Evolutionary conservation across 257 asterid species (phyloP), one percentile per base, ranked within the genome.

Genomic region (Fraxinus americana): DNA sequence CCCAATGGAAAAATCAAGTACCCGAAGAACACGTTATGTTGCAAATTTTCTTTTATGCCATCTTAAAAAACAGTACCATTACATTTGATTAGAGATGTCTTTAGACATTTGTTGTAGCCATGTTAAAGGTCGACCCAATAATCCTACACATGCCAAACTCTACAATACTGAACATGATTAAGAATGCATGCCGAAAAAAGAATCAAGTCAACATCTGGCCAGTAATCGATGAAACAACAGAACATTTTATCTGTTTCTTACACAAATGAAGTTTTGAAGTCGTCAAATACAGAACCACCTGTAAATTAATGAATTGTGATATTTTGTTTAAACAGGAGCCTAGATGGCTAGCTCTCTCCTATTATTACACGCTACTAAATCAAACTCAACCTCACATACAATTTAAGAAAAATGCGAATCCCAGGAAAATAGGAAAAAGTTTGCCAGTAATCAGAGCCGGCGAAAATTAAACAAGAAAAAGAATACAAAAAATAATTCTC

Each of bases 361-460:
- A 79, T 86, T 74, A 72, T 91, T 74, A 72, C 92, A 89, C 87
- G 72, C 94, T 85, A 88, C 81, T 79, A 39, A 88, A 85, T 71
- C 88, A 87, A 85, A 87, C 90, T 85, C 80, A 82, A 82, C 70
- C 87, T 83, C 89, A 74, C 92, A 85, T 78, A 86, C 90, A 91
- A 83, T 74, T 86, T 77, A 85, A 86, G 88, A 77, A 75, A 78
- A 79, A 75, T 81, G 86, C 83, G 85, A 77, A 81, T 85, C 87
- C 85, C 87, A 84, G 79, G 78, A 65, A 65, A 74, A 82, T 54
- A 23, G 6, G 73, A 78, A 82, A 86, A 80, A 73, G 78, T 81
- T 76, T 19, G 82, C 88, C 80, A 76, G 88, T 82, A 87, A 84
- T 76, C 83, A 85, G 87, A 89, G 82, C 81, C 68, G 57, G 73